These are phyloP conservation scores for Colletotrichum sp. DNA, from an alignment of 2,329 filamentous ascomycete species.

Conservation along the genomic window DNA sequence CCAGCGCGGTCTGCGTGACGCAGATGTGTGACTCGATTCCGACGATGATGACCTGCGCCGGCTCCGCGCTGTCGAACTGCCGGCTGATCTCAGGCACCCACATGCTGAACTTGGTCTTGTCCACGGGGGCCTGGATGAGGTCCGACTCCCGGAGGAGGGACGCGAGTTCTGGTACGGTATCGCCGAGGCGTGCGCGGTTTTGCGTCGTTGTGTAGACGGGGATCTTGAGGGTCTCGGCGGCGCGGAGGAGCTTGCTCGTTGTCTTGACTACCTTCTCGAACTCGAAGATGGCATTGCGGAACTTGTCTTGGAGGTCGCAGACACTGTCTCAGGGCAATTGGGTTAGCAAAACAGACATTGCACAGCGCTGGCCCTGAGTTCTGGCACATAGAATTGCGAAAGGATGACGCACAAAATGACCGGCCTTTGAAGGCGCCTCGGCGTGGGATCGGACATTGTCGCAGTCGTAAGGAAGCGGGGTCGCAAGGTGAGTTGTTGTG, in stretches of 20 bases:
- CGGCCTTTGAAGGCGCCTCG: constrained; percentile 17
- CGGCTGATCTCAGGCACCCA: constrained; percentile 69
- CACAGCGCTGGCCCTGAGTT: neutral
- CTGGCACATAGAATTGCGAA: neutral
- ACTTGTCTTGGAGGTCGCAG: constrained; percentile 95
- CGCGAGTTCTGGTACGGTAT: constrained; percentile 76
- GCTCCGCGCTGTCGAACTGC: constrained; percentile 32
- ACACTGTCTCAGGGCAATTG: constrained; percentile 61
- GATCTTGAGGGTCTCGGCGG: constrained; percentile 69
- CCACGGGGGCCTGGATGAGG: constrained; percentile 56
- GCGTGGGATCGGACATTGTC: constrained; percentile 11
- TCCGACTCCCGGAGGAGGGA: constrained; percentile 50
- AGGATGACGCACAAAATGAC: constrained; percentile 18
- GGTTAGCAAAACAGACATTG: neutral
- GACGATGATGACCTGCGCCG: constrained; percentile 73
- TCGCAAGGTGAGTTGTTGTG: neutral
- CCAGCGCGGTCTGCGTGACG: constrained; percentile 89
- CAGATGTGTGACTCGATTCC: constrained; percentile 96
- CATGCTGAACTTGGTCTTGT: constrained; percentile 95
- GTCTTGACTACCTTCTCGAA: constrained; percentile 82
- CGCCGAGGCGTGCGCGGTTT: constrained; percentile 77
- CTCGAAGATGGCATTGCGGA: constrained; percentile 81
- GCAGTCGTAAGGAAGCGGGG: constrained; percentile 5
- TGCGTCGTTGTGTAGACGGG: constrained; percentile 90
- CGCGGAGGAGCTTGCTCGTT: constrained; percentile 71